Evolutionary conservation across 1,284 basidiomycete genomes (phyloP), one percentile per base, ranked within the genome.

Genomic region (Cutaneotrichosporon sp.): DNA sequence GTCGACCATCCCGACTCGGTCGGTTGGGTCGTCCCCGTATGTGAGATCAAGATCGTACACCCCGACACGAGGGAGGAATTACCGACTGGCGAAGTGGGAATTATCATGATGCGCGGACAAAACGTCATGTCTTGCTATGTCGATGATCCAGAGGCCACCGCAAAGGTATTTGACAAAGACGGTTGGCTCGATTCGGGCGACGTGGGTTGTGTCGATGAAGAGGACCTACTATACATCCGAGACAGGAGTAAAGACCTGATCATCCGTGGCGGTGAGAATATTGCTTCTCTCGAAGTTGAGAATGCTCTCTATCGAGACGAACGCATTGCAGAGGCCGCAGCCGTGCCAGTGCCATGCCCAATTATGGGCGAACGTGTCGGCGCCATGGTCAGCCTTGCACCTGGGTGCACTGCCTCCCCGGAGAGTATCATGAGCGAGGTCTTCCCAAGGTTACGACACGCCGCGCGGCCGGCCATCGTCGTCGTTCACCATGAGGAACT

Each of bases 131-230:
- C 72, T 51, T 69, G 70, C 52, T 79, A 79, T 56, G 65, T 69
- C 46, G 68, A 65, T 8, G 70, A 79, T 65, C 68, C 69, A 31
- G 60, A 61, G 34, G 57, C 55, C 14, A 51, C 63, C 4, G 58
- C 55, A 26, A 58, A 61, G 40, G 52, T 50, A 7, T 8, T 77
- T 8, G 75, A 77, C 60, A 31, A 40, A 5, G 73, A 77, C 38
- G 77, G 77, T 16, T 79, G 77, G 77, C 66, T 79, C 22, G 72
- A 79, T 66, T 72, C 77, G 16, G 77, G 77, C 11, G 77, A 79
- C 68, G 63, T 73, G 4, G 77, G 70, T 1, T 69, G 58, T 36
- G 42, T 77, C 10, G 74, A 77, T 56, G 65, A 70, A 9, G 76
- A 77, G 6, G 75, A 72, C 1, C 73, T 71, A 52, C 49, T 79